Percentiles rank a stretch among this genome's conserved stretches.
phyloP scores from a whole-genome alignment of 2,329 filamentous ascomycete genomes.

The Stachybotrys echinatus region DNA sequence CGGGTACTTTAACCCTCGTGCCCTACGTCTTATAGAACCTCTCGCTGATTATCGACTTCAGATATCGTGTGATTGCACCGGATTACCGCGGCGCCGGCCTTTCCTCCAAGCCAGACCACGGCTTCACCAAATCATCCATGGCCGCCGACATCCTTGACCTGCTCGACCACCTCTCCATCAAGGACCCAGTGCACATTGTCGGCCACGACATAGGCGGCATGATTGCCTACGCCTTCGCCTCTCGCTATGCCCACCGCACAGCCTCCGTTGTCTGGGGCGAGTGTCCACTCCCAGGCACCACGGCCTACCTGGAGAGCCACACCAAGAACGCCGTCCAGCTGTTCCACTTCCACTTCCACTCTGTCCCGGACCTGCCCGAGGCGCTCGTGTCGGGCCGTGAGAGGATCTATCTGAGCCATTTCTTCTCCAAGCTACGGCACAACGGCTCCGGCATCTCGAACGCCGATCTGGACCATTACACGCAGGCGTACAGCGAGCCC shows the following conservation, averaged over 20 bases:
- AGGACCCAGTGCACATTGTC: slow-evolving; percentile 32
- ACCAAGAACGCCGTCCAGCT: not conserved
- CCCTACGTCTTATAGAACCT: not conserved
- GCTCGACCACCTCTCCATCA: slow-evolving; percentile 23
- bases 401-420: slow-evolving; percentile 34
- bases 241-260: slow-evolving; percentile 24
- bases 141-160: slow-evolving; percentile 30
- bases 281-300: slow-evolving; percentile 32
- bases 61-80: slow-evolving; percentile 27
- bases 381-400: slow-evolving; percentile 31
- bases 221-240: slow-evolving; percentile 32
- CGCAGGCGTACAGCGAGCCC: slow-evolving; percentile 24
- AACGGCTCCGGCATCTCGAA: slow-evolving; percentile 28
- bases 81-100: slow-evolving; percentile 33
- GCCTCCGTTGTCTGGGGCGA: slow-evolving; percentile 34
- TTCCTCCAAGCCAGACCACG: slow-evolving; percentile 25
- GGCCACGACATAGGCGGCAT: slow-evolving; percentile 44
- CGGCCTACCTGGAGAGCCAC: slow-evolving; percentile 17
- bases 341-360: slow-evolving; percentile 2
- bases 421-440: slow-evolving; percentile 30
- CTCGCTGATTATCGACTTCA: not conserved
- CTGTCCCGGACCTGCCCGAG: slow-evolving; percentile 3
- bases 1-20: slow-evolving; percentile 17
- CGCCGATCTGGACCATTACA: slow-evolving; percentile 33
- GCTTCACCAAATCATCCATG: slow-evolving; percentile 34